A percentile compares a stretch with the other conserved stretches of the same genome.
Evolutionary conservation across 2,329 filamentous ascomycete genomes (phyloP).

Genomic region (Macrophomina pseudophaseolina): DNA sequence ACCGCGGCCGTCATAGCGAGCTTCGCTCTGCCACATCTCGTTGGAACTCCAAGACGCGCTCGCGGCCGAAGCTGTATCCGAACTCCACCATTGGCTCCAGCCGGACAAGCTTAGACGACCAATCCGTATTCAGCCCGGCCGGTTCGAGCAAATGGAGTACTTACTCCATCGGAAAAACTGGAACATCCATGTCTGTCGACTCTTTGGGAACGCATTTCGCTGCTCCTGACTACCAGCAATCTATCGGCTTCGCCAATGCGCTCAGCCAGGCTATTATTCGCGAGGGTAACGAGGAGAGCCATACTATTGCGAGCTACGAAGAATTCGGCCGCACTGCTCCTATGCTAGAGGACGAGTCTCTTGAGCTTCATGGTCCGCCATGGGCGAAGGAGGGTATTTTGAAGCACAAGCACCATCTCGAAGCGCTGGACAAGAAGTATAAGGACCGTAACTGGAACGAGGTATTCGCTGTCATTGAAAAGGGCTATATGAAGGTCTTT

Average conservation of each 20-base stretch:
- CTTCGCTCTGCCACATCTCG: constrained; percentile 67
- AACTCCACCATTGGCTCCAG: constrained; percentile 86
- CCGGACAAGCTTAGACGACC: constrained; percentile 91
- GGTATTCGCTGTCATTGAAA: constrained; percentile 94
- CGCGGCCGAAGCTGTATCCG: constrained; percentile 75
- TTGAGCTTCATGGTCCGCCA: constrained; percentile 90
- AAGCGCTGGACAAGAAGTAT: constrained; percentile 86
- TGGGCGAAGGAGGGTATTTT: constrained; percentile 98
- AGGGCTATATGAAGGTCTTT: constrained; percentile 91
- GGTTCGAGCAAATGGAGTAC: constrained; percentile 95
- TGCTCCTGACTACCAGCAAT: constrained; percentile 86
- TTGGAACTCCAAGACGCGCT: constrained; percentile 87
- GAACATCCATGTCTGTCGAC: constrained; percentile 89
- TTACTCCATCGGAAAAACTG: constrained; percentile 87
- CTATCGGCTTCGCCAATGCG: constrained; percentile 96
- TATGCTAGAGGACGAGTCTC: constrained; percentile 86
- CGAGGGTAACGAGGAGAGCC: constrained; percentile 81
- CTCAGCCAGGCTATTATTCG: constrained; percentile 96
- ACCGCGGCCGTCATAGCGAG: constrained; percentile 75
- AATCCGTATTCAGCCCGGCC: constrained; percentile 89
- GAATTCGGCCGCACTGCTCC: constrained; percentile 66
- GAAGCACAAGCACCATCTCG: constrained; percentile 95
- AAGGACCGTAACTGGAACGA: constrained; percentile 95
- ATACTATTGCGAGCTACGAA: constrained; percentile 59
- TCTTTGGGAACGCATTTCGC: constrained; percentile 80